phyloP scores from a whole-genome alignment of 176 grass and related monocot genomes.

The Juncus effusus region DNA sequence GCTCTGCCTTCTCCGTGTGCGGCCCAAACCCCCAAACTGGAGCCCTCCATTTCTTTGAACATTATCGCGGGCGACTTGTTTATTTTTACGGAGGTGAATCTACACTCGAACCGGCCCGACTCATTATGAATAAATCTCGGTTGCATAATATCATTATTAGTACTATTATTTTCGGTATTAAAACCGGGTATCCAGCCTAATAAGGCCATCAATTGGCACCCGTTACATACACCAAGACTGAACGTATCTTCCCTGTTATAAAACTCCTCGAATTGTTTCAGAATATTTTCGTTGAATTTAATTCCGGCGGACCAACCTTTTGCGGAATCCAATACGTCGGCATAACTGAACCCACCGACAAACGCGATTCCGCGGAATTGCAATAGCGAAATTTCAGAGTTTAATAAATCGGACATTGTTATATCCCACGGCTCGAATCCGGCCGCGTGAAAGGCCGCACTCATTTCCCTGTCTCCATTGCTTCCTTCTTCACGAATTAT shows the following conservation, averaged over 20 bases:
- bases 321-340: constrained; percentile 78
- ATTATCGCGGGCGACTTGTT: constrained; percentile 69
- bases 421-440: constrained; percentile 93
- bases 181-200: constrained; percentile 92
- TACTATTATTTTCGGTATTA: constrained; percentile 47
- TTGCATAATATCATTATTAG: constrained; percentile 63
- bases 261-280: constrained; percentile 77
- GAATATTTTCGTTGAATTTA: constrained; percentile 74
- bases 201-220: constrained; percentile 94
- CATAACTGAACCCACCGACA: constrained; percentile 95
- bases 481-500: constrained; percentile 97
- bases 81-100: constrained; percentile 70
- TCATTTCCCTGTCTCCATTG: constrained; percentile 91
- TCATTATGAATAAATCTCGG: constrained; percentile 96
- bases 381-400: constrained; percentile 39
- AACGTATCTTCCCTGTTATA: constrained; percentile 75
- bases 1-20: constrained; percentile 84
- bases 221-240: constrained; percentile 92
- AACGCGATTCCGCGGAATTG: constrained; percentile 75
- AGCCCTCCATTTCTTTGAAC: constrained; percentile 93
- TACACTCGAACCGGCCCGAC: constrained; percentile 72
- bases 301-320: constrained; percentile 95
- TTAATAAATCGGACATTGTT: constrained; percentile 67
- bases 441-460: constrained; percentile 71
- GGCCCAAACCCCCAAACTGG: constrained; percentile 69